Conservation (phyloP, 495 filamentous ascomycete genomes). For the Aspergillus mulundensis region DNA sequence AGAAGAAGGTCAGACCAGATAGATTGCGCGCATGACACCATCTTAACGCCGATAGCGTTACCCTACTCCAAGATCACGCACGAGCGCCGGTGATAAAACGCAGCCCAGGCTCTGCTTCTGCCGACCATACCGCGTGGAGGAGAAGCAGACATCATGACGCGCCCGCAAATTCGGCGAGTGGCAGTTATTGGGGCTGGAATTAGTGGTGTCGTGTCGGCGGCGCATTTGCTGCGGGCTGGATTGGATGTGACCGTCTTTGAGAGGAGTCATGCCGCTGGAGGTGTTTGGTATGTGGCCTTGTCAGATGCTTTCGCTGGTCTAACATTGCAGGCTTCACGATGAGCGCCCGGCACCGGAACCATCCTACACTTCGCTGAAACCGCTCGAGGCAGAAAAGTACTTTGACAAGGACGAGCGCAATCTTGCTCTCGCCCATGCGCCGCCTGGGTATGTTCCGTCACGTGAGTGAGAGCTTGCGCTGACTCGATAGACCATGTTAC, state of each 20-base stretch:
- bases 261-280: constrained; percentile 53
- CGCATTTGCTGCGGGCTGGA: constrained; percentile 55
- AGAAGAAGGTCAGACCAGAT: background rate
- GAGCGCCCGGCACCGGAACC: constrained; percentile 54
- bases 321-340: constrained; percentile 48
- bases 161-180: constrained; percentile 34
- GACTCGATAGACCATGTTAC: constrained; percentile 49
- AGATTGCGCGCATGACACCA: constrained; percentile 4
- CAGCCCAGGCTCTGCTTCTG: background rate
- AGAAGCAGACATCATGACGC: constrained; percentile 19
- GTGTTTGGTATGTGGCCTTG: constrained; percentile 50
- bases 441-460: constrained; percentile 40
- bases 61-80: background rate
- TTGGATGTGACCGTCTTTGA: constrained; percentile 64
- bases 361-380: constrained; percentile 49
- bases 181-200: constrained; percentile 71
- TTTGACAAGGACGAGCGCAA: constrained; percentile 21
- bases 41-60: constrained; percentile 1
- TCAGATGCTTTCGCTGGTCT: background rate
- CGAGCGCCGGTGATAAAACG: background rate
- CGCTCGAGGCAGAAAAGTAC: constrained; percentile 34
- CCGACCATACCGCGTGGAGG: background rate
- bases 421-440: constrained; percentile 39
- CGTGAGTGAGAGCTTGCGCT: background rate
- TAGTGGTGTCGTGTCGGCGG: constrained; percentile 60